Evolutionary conservation across 805 yeast genomes (phyloP).

Genomic region (Candida pseudoglaebosa): DNA sequence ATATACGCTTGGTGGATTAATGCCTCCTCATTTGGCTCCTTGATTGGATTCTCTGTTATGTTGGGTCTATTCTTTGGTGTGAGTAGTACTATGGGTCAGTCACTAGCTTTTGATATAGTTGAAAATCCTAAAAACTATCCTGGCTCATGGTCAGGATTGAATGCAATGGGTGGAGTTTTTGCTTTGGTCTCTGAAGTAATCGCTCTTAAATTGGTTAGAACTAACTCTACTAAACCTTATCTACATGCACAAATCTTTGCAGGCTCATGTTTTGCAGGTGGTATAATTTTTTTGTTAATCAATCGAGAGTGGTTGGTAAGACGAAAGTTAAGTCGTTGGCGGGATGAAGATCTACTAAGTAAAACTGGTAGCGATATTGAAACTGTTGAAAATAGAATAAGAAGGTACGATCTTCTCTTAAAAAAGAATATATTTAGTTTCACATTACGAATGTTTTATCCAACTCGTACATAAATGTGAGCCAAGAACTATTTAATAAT

Average conservation of each 20-base stretch:
- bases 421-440: conserved; percentile 6
- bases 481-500: not conserved
- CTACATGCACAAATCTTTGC: conserved; percentile 56
- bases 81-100: conserved; percentile 22
- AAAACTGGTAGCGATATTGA: conserved; percentile 10
- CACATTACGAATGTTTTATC: conserved; percentile 18
- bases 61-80: conserved; percentile 31
- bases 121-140: conserved; percentile 19
- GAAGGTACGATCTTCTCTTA: conserved; percentile 15
- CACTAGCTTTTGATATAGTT: conserved; percentile 23
- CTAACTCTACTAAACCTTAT: conserved; percentile 35
- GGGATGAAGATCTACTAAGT: not conserved
- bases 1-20: conserved; percentile 37
- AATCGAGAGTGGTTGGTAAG: conserved; percentile 36
- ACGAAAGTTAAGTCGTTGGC: not conserved
- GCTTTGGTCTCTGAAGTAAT: conserved; percentile 49
- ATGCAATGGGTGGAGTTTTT: conserved; percentile 24
- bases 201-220: conserved; percentile 42
- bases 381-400: conserved; percentile 15
- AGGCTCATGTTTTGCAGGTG: conserved; percentile 44
- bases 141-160: conserved; percentile 36
- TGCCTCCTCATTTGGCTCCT: conserved; percentile 26
- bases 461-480: conserved; percentile 6
- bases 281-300: conserved; percentile 36
- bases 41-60: conserved; percentile 26